A percentile compares a stretch with the other conserved stretches of the same genome.
Evolutionary conservation across 176 grass and related monocot genomes (phyloP).

Genomic region (barley (Hordeum vulgare)): DNA sequence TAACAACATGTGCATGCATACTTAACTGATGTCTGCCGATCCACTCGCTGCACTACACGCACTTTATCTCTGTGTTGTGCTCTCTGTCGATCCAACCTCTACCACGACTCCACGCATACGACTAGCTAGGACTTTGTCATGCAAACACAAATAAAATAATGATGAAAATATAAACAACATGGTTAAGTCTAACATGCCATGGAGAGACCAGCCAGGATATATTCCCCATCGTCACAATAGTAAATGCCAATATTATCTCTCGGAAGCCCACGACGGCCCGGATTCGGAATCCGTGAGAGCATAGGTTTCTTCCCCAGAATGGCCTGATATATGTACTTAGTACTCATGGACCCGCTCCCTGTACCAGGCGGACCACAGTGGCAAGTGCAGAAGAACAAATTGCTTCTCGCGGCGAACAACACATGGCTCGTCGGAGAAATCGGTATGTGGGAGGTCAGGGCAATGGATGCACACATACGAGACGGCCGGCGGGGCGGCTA

Average conservation of each 20-base stretch:
- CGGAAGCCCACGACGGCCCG: rapidly evolving
- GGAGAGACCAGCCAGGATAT: background rate
- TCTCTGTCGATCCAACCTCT: too few relatives aligned
- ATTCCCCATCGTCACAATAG: background rate
- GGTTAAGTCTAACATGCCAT: too few relatives aligned
- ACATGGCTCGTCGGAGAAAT: background rate
- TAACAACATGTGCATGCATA: too few relatives aligned
- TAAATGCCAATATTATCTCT: background rate
- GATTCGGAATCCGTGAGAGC: background rate
- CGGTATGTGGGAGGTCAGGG: background rate
- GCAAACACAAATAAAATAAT: too few relatives aligned
- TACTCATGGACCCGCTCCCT: background rate
- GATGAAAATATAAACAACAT: too few relatives aligned
- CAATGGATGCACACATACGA: background rate
- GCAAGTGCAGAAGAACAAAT: background rate
- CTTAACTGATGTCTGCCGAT: too few relatives aligned
- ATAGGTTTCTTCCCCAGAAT: background rate
- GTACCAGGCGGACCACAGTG: background rate
- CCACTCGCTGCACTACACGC: too few relatives aligned
- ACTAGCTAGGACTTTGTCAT: too few relatives aligned
- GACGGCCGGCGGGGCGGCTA: background rate
- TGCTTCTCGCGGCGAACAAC: background rate
- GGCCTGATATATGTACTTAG: background rate
- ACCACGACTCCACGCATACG: too few relatives aligned
- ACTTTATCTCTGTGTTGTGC: too few relatives aligned